phyloP scores from a whole-genome alignment of 495 filamentous ascomycete species.

The Tuber borchii region DNA sequence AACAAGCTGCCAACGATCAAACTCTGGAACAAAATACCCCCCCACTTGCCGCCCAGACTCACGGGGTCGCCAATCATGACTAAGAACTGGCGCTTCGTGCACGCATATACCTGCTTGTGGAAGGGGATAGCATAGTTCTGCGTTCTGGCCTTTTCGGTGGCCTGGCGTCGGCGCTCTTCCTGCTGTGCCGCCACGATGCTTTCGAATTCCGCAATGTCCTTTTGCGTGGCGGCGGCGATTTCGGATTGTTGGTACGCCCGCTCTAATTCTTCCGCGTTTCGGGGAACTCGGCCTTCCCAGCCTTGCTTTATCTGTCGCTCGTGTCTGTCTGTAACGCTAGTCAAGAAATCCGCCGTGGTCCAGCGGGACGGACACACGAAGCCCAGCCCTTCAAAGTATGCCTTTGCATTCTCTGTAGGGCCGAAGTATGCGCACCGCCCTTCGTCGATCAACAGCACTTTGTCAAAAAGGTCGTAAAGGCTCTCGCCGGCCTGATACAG shows the following conservation, averaged over 20 bases:
- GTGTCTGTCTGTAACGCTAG: conserved; percentile 58
- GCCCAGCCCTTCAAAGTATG: conserved; percentile 60
- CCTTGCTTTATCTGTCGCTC: conserved; percentile 55
- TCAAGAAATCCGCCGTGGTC: conserved; percentile 66
- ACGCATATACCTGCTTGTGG: conserved; percentile 59
- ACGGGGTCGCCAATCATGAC: conserved; percentile 59
- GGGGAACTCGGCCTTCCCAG: conserved; percentile 56
- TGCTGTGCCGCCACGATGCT: conserved; percentile 47
- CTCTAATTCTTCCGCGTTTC: conserved; percentile 55
- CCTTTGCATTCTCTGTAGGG: conserved; percentile 51
- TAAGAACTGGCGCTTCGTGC: conserved; percentile 60
- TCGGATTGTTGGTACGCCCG: conserved; percentile 49
- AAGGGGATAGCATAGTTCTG: conserved; percentile 66
- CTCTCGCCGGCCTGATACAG: conserved; percentile 68
- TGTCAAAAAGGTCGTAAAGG: conserved; percentile 64
- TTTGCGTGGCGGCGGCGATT: conserved; percentile 40
- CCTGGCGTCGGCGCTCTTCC: conserved; percentile 48
- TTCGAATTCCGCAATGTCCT: conserved; percentile 52
- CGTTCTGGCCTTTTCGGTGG: conserved; percentile 49
- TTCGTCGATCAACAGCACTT: conserved; percentile 62
- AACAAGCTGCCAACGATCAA: conserved; percentile 73
- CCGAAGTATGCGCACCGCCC: conserved; percentile 63
- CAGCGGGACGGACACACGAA: conserved; percentile 56
- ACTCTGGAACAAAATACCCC: conserved; percentile 62
- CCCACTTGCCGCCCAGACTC: conserved; percentile 52